Conservation (phyloP, 306 rosid species). For the Prunus padus region DNA sequence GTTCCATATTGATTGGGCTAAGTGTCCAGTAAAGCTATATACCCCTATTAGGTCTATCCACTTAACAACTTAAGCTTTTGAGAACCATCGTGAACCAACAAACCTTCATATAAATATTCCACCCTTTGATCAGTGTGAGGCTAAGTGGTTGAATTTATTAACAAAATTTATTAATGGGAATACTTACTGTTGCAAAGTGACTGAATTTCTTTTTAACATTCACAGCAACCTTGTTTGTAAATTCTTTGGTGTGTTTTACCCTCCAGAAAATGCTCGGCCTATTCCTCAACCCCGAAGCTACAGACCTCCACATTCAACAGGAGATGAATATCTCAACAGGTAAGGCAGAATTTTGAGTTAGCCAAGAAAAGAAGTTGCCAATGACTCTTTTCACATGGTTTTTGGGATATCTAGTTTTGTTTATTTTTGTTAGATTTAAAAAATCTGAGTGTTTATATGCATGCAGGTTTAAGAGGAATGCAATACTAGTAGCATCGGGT, state of each 20-base stretch:
- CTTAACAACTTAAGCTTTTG: not conserved
- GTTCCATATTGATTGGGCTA: not conserved
- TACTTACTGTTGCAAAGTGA: not conserved
- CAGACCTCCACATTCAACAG: conserved; percentile 46
- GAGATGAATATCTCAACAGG: conserved; percentile 79
- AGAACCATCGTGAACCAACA: not conserved
- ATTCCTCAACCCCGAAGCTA: conserved; percentile 52
- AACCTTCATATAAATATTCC: not conserved
- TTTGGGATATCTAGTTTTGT: conserved; percentile 8
- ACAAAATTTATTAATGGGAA: not conserved
- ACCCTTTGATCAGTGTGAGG: too few species aligned
- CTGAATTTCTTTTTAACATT: not conserved
- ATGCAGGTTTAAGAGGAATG: conserved; percentile 79
- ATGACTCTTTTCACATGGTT: not conserved
- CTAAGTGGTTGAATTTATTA: too few species aligned
- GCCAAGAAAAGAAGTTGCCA: not conserved
- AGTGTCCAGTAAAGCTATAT: not conserved
- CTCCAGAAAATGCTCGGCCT: conserved; percentile 38
- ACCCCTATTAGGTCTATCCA: not conserved
- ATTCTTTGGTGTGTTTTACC: conserved; percentile 19
- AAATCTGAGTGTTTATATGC: not conserved
- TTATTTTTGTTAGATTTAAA: not conserved
- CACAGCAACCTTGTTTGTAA: not conserved
- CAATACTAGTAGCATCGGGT: conserved; percentile 77
- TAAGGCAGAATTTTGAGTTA: conserved; percentile 34